Evolutionary conservation across 768 basidiomycete genomes (phyloP).

Genomic region (Naganishia vishniacii): DNA sequence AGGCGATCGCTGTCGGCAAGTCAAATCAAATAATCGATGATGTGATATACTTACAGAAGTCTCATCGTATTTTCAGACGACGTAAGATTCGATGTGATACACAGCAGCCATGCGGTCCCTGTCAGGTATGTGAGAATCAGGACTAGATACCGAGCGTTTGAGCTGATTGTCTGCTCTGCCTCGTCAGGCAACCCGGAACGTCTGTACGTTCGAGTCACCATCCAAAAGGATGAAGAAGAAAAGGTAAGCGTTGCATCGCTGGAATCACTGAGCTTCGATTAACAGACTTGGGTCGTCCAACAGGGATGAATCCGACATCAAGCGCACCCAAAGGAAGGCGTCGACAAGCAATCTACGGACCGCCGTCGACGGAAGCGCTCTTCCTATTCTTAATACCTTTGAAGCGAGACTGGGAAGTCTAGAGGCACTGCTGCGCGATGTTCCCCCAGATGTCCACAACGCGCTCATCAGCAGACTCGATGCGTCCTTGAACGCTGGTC

Average conservation of each 20-base stretch:
- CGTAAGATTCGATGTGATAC: slow-evolving; percentile 41
- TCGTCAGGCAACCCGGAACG: slow-evolving; percentile 28
- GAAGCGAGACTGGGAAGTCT: slow-evolving; percentile 47
- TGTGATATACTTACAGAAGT: neutral
- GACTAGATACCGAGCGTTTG: neutral
- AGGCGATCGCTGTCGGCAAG: slow-evolving; percentile 29
- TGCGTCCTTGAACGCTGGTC: slow-evolving; percentile 30
- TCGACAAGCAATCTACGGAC: neutral
- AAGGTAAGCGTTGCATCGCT: slow-evolving; percentile 15
- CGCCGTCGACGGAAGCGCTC: neutral
- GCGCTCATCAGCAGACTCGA: slow-evolving; percentile 46
- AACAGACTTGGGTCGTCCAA: neutral
- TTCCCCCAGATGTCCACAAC: slow-evolving; percentile 49
- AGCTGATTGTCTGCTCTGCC: neutral
- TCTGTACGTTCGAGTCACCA: slow-evolving; percentile 49
- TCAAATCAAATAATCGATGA: neutral
- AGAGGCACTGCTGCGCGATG: slow-evolving; percentile 48
- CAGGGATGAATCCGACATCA: slow-evolving; percentile 5
- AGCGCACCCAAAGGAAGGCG: neutral
- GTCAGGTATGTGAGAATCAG: slow-evolving; percentile 24
- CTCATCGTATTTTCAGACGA: neutral
- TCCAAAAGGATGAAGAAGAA: slow-evolving; percentile 33
- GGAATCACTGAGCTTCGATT: neutral
- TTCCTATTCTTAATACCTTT: slow-evolving; percentile 5
- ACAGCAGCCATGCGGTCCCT: slow-evolving; percentile 47